phyloP scores from a whole-genome alignment of 371 early-diverging fungal genomes.

The Syncephalastrum sp. region DNA sequence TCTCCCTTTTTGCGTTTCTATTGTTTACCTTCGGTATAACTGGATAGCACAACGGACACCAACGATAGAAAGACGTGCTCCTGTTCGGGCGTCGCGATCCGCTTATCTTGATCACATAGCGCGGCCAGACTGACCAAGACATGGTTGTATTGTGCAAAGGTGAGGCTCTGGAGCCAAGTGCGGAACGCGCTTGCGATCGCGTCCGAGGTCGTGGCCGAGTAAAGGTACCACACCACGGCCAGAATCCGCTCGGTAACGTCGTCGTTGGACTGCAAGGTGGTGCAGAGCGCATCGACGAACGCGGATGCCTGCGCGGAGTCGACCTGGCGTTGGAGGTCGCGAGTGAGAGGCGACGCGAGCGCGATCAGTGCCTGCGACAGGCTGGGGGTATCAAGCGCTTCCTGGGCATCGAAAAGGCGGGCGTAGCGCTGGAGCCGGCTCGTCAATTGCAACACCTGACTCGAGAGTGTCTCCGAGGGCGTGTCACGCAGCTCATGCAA shows the following conservation, averaged over 20 bases:
- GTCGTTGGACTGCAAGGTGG: constrained; percentile 24
- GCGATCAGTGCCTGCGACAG: constrained; percentile 9
- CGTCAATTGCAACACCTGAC: too few relatives aligned
- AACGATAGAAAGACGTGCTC: constrained; percentile 31
- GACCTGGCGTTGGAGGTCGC: constrained; percentile 17
- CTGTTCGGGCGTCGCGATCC: constrained; percentile 17
- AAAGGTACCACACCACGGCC: constrained; percentile 38
- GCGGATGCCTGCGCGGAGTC: constrained; percentile 7
- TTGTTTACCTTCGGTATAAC: too few relatives aligned
- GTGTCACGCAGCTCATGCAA: too few relatives aligned
- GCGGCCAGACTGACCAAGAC: constrained; percentile 2
- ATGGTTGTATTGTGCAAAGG: constrained; percentile 28
- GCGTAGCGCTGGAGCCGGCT: too few relatives aligned
- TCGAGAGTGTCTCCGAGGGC: too few relatives aligned
- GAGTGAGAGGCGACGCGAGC: constrained; percentile 22
- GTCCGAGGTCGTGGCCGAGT: background rate
- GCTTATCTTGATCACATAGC: too few relatives aligned
- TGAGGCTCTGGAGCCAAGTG: constrained; percentile 27
- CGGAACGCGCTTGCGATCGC: constrained; percentile 16
- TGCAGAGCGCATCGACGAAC: constrained; percentile 35
- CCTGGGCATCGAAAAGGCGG: too few relatives aligned
- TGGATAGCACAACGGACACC: constrained; percentile 4
- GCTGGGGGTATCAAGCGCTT: too few relatives aligned
- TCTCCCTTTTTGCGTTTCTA: too few relatives aligned
- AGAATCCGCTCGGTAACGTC: constrained; percentile 24